Evolutionary conservation across 352 stramenopile genomes (phyloP), one percentile per base, ranked within the genome.

Genomic region (Globisporangium takayamanum): DNA sequence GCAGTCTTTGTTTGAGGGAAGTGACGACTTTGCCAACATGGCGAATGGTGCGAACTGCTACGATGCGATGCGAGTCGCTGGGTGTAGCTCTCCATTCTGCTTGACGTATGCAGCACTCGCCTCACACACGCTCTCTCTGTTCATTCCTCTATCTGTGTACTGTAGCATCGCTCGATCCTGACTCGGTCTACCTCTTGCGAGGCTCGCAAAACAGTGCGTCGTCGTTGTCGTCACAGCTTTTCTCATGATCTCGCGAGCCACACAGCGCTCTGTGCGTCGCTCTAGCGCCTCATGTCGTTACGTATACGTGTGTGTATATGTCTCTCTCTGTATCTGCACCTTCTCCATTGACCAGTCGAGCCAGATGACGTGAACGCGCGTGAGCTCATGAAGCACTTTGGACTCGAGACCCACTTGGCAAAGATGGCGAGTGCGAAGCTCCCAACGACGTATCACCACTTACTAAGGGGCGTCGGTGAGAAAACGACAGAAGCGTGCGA

Each of bases 401-500:
- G 85, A 47, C 73, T 93, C 28, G 78, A 91, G 62, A 57, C 70
- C 15, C 78, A 80, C 16, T 55, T 84, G 41, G 56, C 63, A 49
- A 88, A 88, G 64, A 89, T 93, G 74, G 68, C 68, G 3, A 69
- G 73, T 30, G 63, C 72, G 10, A 66, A 74, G 61, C 68, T 93
- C 54, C 84, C 84, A 16, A 74, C 55, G 22, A 87, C 81, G 22
- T 91, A 89, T 67, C 68, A 85, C 37, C 84, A 93, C 54, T 59
- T 93, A 8, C 64, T 93, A 22, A 80, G 80, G 8, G 81, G 81
- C 37, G 74, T 92, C 15, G 79, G 80, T 36, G 74, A 85, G 51
- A 69, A 67, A 39, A 62, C 62, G 33, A 54, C 64, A 14, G 58
- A 64, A 20, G 58, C 69, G 30, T 59, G 59, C 26, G 73, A 84